Percentiles rank a stretch among this genome's conserved stretches.
phyloP scores from a whole-genome alignment of 2,329 filamentous ascomycete species.

The Xylaria sp. region DNA sequence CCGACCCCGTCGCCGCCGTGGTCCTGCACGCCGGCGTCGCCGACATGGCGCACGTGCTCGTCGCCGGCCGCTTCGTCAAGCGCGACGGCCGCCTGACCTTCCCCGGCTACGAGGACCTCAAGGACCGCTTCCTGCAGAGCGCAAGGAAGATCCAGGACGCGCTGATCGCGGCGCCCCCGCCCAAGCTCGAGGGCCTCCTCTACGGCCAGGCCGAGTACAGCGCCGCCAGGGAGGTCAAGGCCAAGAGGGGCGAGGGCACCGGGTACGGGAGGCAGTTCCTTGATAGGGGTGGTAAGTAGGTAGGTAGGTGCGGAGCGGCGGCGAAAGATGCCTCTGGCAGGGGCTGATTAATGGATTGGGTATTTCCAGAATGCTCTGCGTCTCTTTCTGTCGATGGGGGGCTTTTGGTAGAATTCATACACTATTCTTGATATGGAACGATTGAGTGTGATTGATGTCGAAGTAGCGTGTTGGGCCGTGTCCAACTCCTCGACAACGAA shows the following conservation, averaged over 20 bases:
- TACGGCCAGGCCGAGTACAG: slow-evolving; percentile 24
- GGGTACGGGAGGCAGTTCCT: slow-evolving; percentile 32
- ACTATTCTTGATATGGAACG: too few species aligned
- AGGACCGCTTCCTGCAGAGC: slow-evolving; percentile 38
- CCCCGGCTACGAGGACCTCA: slow-evolving; percentile 33
- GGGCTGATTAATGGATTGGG: neutral
- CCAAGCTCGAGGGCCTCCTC: slow-evolving; percentile 33
- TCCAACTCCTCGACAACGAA: too few species aligned
- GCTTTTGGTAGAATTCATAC: too few species aligned
- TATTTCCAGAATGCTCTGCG: neutral
- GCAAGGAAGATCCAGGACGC: slow-evolving; percentile 38
- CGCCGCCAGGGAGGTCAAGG: slow-evolving; percentile 21
- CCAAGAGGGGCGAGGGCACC: slow-evolving; percentile 22
- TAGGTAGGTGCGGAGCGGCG: too few species aligned
- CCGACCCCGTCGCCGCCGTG: slow-evolving; percentile 57
- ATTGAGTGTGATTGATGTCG: too few species aligned
- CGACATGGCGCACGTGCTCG: slow-evolving; percentile 54
- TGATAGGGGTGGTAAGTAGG: neutral
- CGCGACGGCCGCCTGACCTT: slow-evolving; percentile 42
- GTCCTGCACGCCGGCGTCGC: slow-evolving; percentile 57
- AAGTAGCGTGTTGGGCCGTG: too few species aligned
- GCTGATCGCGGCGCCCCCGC: slow-evolving; percentile 30
- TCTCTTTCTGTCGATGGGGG: too few species aligned
- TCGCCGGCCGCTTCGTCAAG: slow-evolving; percentile 54
- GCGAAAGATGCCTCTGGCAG: neutral